Base-by-base conservation (phyloP, 345 rosid genomes). In the Hibiscus mutabilis region DNA sequence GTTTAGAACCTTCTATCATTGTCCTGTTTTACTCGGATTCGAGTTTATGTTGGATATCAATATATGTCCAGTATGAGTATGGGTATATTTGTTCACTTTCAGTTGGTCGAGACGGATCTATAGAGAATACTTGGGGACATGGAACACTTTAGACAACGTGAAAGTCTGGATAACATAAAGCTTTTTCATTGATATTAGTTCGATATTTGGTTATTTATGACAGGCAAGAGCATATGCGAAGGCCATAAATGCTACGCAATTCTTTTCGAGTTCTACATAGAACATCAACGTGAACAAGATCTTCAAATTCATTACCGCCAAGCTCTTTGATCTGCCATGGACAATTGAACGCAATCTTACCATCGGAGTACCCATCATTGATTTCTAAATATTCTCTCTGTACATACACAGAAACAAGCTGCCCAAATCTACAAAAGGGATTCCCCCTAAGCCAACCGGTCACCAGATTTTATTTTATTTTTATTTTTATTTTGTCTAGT, bases 201-300 rank as follows among this genome's bases (percentile, higher is more conserved):
- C 2, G 46, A 2, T 42, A 66, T 57, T 0, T 47, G 42, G 0
- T 52, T 51, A 24, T 25, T 33, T 69, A 66, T 76, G 60, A 70
- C 87, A 92, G 96, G 96, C 98, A 22, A 82, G 98, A 82, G 81
- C 87, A 35, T 91, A 87, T 18, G 97, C 98, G 0, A 94, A 87
- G 82, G 95, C 88, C 3, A 47, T 89, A 55, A 91, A 90, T 21
- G 98, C 97, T 0, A 85, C 98, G 0, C 84, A 91, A 21, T 94
- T 94, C 87, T 94, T 94, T 75, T 94, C 97, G 25, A 94, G 98
- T 68, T 90, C 97, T 4, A 81, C 87, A 33, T 91, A 91, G 78
- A 94, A 91, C 82, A 94, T 94, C 64, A 94, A 94, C 73, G 98
- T 94, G n/a, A 94, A 88, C 74, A 94, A 94, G 88, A 82, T 94